These are phyloP conservation scores for Mycena belliarum DNA, from an alignment of 768 basidiomycete genomes.

Conservation along the genomic window DNA sequence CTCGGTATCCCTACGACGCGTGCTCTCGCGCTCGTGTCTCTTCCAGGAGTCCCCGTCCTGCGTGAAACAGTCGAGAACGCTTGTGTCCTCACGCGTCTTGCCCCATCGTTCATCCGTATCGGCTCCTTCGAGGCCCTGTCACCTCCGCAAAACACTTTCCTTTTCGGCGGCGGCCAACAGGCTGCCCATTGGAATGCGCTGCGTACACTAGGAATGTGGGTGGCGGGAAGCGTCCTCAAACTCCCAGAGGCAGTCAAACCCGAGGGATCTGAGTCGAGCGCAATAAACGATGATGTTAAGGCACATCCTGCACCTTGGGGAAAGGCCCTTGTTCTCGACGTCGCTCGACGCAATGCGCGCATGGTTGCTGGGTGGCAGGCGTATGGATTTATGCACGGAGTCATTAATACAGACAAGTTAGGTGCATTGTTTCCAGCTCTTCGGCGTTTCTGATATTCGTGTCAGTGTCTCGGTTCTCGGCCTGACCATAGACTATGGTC, in stretches of 20 bases:
- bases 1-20: conserved; percentile 88
- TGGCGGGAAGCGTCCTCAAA: conserved; percentile 58
- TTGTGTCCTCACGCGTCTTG: conserved; percentile 76
- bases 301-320: conserved; percentile 61
- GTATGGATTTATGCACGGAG: conserved; percentile 93
- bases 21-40: conserved; percentile 74
- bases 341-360: conserved; percentile 78
- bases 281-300: conserved; percentile 29
- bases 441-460: background rate
- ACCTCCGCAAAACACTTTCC: conserved; percentile 61
- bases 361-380: conserved; percentile 98
- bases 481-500: conserved; percentile 81
- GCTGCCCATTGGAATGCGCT: conserved; percentile 73
- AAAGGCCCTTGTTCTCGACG: conserved; percentile 70
- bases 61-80: conserved; percentile 77
- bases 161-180: conserved; percentile 81
- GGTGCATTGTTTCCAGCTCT: conserved; percentile 18
- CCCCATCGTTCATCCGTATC: conserved; percentile 89
- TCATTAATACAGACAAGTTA: conserved; percentile 96
- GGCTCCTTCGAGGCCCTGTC: conserved; percentile 89
- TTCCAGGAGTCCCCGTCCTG: conserved; percentile 70
- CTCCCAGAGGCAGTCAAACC: conserved; percentile 22
- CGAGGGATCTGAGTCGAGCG: background rate
- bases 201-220: conserved; percentile 76
- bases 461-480: conserved; percentile 73